A percentile compares a stretch with the other conserved stretches of the same genome.
These are phyloP conservation scores for Kodamaea neixiangensis DNA, from an alignment of 805 yeast genomes.

Conservation along the genomic window DNA sequence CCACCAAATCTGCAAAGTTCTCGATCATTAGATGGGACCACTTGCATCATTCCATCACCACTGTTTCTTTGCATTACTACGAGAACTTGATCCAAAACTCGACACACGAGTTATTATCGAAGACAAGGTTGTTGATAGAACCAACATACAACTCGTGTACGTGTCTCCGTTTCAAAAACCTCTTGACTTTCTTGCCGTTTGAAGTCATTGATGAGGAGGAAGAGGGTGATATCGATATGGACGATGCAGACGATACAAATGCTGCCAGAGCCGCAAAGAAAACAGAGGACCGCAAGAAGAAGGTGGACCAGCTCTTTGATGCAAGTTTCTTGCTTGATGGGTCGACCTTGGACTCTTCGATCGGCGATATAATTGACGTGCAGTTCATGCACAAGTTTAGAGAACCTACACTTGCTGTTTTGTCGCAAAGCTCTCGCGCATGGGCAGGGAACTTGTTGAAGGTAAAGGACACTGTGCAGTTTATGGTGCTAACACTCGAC, in stretches of 20 bases:
- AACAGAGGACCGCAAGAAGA: neutral
- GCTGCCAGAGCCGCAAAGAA: neutral
- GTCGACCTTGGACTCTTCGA: conserved; percentile 53
- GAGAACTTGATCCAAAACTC: conserved; percentile 63
- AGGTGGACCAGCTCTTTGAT: conserved; percentile 34
- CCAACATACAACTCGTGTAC: conserved; percentile 56
- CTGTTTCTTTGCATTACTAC: conserved; percentile 83
- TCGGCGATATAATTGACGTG: conserved; percentile 68
- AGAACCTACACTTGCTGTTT: conserved; percentile 78
- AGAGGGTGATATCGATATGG: conserved; percentile 39
- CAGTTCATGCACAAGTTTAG: conserved; percentile 72
- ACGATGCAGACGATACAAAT: conserved; percentile 16
- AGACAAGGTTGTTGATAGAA: conserved; percentile 57
- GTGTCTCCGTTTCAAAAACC: conserved; percentile 62
- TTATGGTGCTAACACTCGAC: conserved; percentile 70
- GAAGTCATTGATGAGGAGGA: conserved; percentile 42
- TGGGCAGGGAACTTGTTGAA: conserved; percentile 78
- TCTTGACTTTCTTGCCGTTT: conserved; percentile 73
- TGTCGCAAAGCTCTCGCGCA: conserved; percentile 55
- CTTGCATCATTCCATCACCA: conserved; percentile 52
- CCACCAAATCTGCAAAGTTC: conserved; percentile 75
- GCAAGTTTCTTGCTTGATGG: conserved; percentile 64
- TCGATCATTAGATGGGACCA: conserved; percentile 75
- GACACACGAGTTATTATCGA: conserved; percentile 44
- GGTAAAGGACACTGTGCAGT: conserved; percentile 61